Percentiles rank a stretch among this genome's conserved stretches.
These are phyloP conservation scores for Poa pratensis DNA, from an alignment of 176 grass and related monocot species.

Conservation along the genomic window DNA sequence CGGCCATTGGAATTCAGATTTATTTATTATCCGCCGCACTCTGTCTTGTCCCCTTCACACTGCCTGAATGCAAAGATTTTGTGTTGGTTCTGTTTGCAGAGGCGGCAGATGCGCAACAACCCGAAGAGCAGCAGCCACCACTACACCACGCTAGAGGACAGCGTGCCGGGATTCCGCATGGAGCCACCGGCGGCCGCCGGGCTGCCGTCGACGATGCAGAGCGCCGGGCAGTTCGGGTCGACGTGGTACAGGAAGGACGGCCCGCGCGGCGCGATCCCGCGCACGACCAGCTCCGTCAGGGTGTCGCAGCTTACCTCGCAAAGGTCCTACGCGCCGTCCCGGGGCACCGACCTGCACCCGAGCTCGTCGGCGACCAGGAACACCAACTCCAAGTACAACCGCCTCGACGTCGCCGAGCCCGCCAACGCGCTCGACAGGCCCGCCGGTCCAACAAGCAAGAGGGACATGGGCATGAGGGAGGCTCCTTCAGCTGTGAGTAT, in stretches of 20 bases:
- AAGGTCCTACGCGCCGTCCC: conserved; percentile 46
- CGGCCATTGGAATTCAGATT: neutral
- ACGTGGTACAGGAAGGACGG: conserved; percentile 65
- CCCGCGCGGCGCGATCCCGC: conserved; percentile 27
- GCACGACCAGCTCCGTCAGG: conserved; percentile 65
- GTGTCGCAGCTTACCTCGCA: conserved; percentile 47
- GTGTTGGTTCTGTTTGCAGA: conserved; percentile 16
- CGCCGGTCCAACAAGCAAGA: neutral
- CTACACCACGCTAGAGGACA: conserved; percentile 64
- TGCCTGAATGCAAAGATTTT: neutral
- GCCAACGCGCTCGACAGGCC: conserved; percentile 54
- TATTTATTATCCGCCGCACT: neutral
- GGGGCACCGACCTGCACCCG: conserved; percentile 71
- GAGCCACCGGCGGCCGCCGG: conserved; percentile 46
- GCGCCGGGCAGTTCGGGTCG: conserved; percentile 58
- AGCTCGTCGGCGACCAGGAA: conserved; percentile 52
- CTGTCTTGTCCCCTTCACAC: neutral
- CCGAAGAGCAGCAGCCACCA: conserved; percentile 58
- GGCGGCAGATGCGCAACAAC: conserved; percentile 51
- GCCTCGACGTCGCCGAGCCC: conserved; percentile 59
- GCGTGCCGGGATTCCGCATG: conserved; percentile 62
- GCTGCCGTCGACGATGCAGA: conserved; percentile 46
- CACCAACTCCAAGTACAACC: conserved; percentile 52
- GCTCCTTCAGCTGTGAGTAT: conserved; percentile 46
- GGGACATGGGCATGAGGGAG: conserved; percentile 58